Conservation (phyloP, 2,329 filamentous ascomycete species). For the Chaetomiaceae sp. region DNA sequence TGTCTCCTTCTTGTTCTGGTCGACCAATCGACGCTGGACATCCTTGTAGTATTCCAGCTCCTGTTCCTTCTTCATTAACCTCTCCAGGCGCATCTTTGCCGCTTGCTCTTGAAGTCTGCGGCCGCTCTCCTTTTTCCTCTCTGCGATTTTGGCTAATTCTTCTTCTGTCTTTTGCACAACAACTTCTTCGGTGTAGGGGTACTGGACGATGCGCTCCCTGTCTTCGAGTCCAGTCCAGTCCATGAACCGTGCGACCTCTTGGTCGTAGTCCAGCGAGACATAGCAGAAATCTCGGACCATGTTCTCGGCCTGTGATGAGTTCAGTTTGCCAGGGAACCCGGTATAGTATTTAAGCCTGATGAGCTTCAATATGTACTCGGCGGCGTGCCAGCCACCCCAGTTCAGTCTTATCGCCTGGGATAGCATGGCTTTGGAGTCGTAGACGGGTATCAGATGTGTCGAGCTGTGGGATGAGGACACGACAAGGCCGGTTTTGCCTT, state of each 20-base stretch:
- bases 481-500: constrained; percentile 80
- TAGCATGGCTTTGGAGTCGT: constrained; percentile 79
- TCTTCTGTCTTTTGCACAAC: constrained; percentile 90
- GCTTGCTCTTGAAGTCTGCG: constrained; percentile 90
- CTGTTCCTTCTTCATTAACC: constrained; percentile 91
- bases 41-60: constrained; percentile 92
- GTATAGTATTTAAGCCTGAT: constrained; percentile 83
- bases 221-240: constrained; percentile 93
- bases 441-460: constrained; percentile 90
- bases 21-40: constrained; percentile 66
- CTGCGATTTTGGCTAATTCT: constrained; percentile 82
- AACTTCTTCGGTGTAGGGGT: constrained; percentile 88
- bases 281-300: constrained; percentile 89
- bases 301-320: constrained; percentile 78
- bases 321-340: constrained; percentile 80
- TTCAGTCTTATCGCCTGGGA: constrained; percentile 84
- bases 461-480: constrained; percentile 90
- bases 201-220: constrained; percentile 82
- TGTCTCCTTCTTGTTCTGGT: constrained; percentile 85
- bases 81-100: constrained; percentile 93
- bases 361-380: constrained; percentile 87
- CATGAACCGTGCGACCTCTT: constrained; percentile 70
- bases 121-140: constrained; percentile 92
- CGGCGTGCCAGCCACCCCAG: constrained; percentile 87
- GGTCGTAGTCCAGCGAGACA: constrained; percentile 76